Percentiles rank a stretch among this genome's conserved stretches.
Evolutionary conservation across 2,329 filamentous ascomycete species (phyloP).

Genomic region (Monilinia laxa): DNA sequence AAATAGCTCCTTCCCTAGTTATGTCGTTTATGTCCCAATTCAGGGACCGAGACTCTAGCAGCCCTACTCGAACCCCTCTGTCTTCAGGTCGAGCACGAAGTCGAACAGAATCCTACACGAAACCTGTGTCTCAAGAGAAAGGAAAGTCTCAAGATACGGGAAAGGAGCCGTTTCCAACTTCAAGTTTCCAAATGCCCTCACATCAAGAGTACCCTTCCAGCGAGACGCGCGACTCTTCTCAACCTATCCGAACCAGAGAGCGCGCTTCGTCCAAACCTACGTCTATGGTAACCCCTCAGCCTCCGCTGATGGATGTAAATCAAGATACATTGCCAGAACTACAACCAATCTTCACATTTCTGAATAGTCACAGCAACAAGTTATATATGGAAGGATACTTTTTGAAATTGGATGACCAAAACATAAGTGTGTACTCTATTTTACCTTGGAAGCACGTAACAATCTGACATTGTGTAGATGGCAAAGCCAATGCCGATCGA

Average conservation of each 20-base stretch:
- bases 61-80: slow-evolving; percentile 35
- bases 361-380: slow-evolving; percentile 95
- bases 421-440: slow-evolving; percentile 66
- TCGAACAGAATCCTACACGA: slow-evolving; percentile 28
- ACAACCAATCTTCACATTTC: slow-evolving; percentile 86
- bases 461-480: slow-evolving; percentile 59
- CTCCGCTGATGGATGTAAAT: slow-evolving; percentile 80
- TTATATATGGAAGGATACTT: slow-evolving; percentile 98
- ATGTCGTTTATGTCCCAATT: slow-evolving; percentile 86
- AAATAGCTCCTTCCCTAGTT: slow-evolving; percentile 52
- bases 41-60: slow-evolving; percentile 45
- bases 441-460: background rate
- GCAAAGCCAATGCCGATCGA: slow-evolving; percentile 79
- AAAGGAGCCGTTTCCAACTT: slow-evolving; percentile 18
- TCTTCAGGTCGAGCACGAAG: slow-evolving; percentile 33
- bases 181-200: slow-evolving; percentile 15
- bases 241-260: slow-evolving; percentile 41
- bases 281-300: slow-evolving; percentile 84
- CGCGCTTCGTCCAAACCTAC: slow-evolving; percentile 62
- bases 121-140: slow-evolving; percentile 24
- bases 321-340: slow-evolving; percentile 89
- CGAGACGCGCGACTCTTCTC: slow-evolving; percentile 29
- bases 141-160: background rate
- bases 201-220: slow-evolving; percentile 13
- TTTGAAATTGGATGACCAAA: slow-evolving; percentile 91